Percentiles rank a stretch among this genome's conserved stretches.
Conservation (phyloP, 208 protist species). For the Naegleria fowleri region DNA sequence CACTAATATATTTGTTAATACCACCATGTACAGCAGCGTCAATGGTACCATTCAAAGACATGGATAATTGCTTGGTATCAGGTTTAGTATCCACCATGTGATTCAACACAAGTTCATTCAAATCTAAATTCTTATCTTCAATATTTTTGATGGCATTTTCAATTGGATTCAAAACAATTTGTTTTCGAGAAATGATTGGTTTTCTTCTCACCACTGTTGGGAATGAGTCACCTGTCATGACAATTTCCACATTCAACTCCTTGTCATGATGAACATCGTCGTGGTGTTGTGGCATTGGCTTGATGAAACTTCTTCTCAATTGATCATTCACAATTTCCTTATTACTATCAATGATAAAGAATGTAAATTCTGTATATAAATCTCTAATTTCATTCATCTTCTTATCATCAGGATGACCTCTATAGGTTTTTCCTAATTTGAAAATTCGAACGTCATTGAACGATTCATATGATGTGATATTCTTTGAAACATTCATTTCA, state of each 20-base stretch:
- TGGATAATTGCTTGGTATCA: background rate
- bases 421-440: background rate
- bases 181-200: background rate
- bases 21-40: constrained; percentile 45
- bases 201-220: background rate
- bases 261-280: background rate
- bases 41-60: constrained; percentile 37
- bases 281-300: background rate
- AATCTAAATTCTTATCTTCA: constrained; percentile 33
- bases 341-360: background rate
- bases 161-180: constrained; percentile 26
- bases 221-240: background rate
- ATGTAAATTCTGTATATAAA: background rate
- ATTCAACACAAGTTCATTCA: constrained; percentile 23
- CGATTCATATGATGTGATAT: background rate
- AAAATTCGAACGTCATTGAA: background rate
- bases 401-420: background rate
- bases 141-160: constrained; percentile 31
- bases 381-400: background rate
- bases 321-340: background rate
- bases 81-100: background rate
- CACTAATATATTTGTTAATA: constrained; percentile 32
- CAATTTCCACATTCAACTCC: background rate
- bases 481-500: background rate
- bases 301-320: background rate